Evolutionary conservation across 371 early-diverging fungal species (phyloP), one percentile per base, ranked within the genome.

Genomic region (Saksenaea vasiformis): DNA sequence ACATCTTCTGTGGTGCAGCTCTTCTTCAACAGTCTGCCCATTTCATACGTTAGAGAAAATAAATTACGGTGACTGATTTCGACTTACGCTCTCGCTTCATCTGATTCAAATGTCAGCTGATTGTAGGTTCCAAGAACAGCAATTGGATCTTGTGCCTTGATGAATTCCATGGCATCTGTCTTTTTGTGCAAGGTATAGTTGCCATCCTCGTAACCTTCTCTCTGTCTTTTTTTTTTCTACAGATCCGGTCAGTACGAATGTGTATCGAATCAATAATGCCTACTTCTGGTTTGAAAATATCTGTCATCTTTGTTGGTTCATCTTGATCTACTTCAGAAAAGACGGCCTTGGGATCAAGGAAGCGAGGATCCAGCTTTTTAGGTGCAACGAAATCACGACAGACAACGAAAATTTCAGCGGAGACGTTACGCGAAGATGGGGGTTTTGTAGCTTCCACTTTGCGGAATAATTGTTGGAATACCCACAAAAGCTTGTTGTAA

Each of bases 351-450:
- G 98, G 90, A 73, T 99, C 98, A 66, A 99, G 85, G 67, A 99
- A 87, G 59, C 90, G 87, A 58, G 96, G 93, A 82, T 99, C 99
- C 67, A 99, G 92, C 74, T 93, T 91, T 71, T 97, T 96, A 41
- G 98, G 98, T 3, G 96, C 96, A 74, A 92, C 75, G 82, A 89
- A 99, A 65, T 93, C 96, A 36, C 90, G 85, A 82, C 99, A 99
- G 5, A 99, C 96, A 47, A 99, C 98, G 83, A 98, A 99, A 68
- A 99, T 99, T 88, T 99, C 99, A n/a, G 99, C 99, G 66, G 99
- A 99, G 26, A 99, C 99, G 65, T 93, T 96, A 86, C 99, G 91
- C 57, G 98, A 98, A 44, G 98, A 96, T n/a, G 98, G 90, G 14
- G 99, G 99, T 80, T 99, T 99, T 14, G 99, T 99, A 10, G 99